Base-by-base conservation (phyloP, 208 protist species). In the Jaenimonas drosophilae region DNA sequence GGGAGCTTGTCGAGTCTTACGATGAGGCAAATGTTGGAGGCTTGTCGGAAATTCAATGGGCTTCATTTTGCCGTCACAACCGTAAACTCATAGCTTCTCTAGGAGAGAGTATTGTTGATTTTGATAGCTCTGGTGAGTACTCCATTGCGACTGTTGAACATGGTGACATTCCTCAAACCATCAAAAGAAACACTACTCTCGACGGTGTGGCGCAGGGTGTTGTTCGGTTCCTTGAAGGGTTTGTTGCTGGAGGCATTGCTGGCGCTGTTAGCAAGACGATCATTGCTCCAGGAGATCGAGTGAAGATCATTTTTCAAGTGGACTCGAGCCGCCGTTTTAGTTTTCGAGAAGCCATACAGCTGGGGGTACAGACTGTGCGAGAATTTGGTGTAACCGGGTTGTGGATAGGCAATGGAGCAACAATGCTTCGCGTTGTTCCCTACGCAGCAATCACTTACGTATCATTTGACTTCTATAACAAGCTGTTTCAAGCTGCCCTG, bases 261-360 rank as follows among this genome's bases (percentile, higher is more conserved):
- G 96, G 96, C 16, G 86, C 90, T 2, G 73, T 97, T 23, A 94
- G 89, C 52, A 91, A 96, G 44, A 96, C 92, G 4, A 66, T 89
- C 11, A 96, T 96, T 32, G 77, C 92, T 1, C 96, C 96, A 11
- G 77, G 84, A 1, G 96, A 98, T 48, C 71, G 94, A 16, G 61
- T 96, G 19, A 98, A 98, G 55, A 98, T 98, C 42, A 83, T 97
- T 17, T 96, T 96, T 34, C 94, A 98, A 51, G 93, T 98, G 16
- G 76, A 87, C 29, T 75, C 76, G 3, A 39, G 34, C 1, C 70
- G 75, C 19, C 40, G 16, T 7, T 95, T 91, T 47, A 74, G 49
- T 36, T 47, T 95, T 26, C 45, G 59, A 14, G 77, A 76, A 50
- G 86, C 88, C 7, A 11, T 78, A 5, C 63, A 55, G 17, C 58